Evolutionary conservation across 2,329 filamentous ascomycete species (phyloP).

Genomic region (Beauveria caledonica): DNA sequence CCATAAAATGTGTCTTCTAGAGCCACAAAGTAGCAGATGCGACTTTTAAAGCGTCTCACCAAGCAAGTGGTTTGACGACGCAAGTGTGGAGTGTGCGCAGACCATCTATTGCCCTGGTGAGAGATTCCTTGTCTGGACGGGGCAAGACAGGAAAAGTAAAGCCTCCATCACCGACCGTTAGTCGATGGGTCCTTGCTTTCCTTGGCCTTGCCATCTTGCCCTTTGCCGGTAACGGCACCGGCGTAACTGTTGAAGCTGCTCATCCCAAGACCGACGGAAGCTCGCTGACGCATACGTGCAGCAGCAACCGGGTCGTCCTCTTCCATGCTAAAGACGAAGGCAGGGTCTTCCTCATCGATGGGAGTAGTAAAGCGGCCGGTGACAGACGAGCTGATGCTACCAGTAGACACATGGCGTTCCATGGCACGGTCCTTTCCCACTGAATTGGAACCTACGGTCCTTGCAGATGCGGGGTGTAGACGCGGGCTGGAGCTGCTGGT

Average conservation of each 20-base stretch:
- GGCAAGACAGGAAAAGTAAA: neutral
- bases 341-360: conserved; percentile 56
- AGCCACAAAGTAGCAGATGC: neutral
- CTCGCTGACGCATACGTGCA: conserved; percentile 39
- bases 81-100: neutral
- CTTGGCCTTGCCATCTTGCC: conserved; percentile 20
- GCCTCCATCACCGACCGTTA: conserved; percentile 21
- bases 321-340: conserved; percentile 60
- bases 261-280: conserved; percentile 35
- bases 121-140: neutral
- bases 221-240: conserved; percentile 24
- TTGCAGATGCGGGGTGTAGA: conserved; percentile 41
- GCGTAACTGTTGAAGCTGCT: conserved; percentile 35
- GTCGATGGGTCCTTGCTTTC: conserved; percentile 19
- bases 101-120: neutral
- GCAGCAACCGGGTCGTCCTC: conserved; percentile 44
- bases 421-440: conserved; percentile 35
- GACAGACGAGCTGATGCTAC: conserved; percentile 45
- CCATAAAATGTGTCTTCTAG: neutral
- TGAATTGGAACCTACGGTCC: conserved; percentile 32
- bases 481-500: conserved; percentile 36
- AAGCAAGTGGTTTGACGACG: neutral
- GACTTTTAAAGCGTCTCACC: neutral
- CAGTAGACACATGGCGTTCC: conserved; percentile 53
- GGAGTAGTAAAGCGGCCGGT: conserved; percentile 54